phyloP scores from a whole-genome alignment of 1,284 basidiomycete genomes.

The Heliocybe sulcata region DNA sequence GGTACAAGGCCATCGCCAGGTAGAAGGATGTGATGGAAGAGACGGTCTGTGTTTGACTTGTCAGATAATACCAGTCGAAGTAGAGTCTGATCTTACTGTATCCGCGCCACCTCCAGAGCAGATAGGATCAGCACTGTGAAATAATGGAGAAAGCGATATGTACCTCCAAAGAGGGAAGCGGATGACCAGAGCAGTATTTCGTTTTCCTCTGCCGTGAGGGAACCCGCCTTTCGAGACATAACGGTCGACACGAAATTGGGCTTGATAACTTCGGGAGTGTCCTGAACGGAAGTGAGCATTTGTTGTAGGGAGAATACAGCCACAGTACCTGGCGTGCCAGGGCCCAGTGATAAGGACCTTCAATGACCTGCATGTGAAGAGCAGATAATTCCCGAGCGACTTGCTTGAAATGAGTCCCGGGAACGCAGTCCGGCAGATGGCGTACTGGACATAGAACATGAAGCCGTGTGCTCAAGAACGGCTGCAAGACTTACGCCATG shows the following conservation, averaged over 20 bases:
- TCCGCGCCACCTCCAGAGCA: conserved; percentile 5
- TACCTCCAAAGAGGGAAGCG: neutral
- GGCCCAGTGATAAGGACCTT: conserved; percentile 4
- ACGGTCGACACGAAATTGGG: neutral
- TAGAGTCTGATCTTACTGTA: conserved; percentile 4
- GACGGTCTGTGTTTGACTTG: conserved; percentile 3
- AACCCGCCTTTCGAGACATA: neutral
- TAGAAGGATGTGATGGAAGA: conserved; percentile 12
- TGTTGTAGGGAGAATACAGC: neutral
- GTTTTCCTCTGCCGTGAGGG: neutral
- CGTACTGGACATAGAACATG: conserved; percentile 3
- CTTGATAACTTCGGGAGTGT: neutral
- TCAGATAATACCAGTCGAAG: neutral
- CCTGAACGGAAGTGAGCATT: neutral
- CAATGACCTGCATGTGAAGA: conserved; percentile 4
- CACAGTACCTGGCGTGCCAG: neutral
- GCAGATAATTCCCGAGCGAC: conserved; percentile 4
- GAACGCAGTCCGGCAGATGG: conserved; percentile 7
- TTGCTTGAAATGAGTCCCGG: conserved; percentile 6
- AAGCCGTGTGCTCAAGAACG: neutral
- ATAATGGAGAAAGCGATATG: neutral
- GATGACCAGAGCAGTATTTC: neutral
- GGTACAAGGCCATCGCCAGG: conserved; percentile 16
- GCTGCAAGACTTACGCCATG: neutral
- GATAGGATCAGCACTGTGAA: neutral